Percentiles rank a stretch among this genome's conserved stretches.
phyloP scores from a whole-genome alignment of 1,139 yeast genomes.

The Tardiomyces depauwii region DNA sequence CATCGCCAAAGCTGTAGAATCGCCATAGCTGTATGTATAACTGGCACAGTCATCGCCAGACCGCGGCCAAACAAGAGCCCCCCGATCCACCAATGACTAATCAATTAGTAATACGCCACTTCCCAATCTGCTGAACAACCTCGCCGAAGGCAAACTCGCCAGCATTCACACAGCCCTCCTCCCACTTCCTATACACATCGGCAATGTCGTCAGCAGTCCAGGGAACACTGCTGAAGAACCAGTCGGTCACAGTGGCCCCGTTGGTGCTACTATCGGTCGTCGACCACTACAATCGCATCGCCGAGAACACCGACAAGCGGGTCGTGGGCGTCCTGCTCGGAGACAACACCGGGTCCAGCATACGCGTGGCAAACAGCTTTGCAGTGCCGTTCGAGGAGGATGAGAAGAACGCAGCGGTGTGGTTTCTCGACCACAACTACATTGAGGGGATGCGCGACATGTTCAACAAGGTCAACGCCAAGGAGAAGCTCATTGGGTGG shows the following conservation, averaged over 20 bases:
- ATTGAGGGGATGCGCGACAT: slow-evolving; percentile 95
- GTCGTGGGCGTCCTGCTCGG: slow-evolving; percentile 94
- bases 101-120: too few relatives aligned
- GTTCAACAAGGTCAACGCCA: slow-evolving; percentile 96
- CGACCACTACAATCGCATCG: slow-evolving; percentile 86
- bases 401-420: slow-evolving; percentile 81
- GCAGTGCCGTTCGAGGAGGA: slow-evolving; percentile 95
- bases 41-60: too few relatives aligned
- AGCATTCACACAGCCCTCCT: too few relatives aligned
- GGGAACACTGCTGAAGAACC: slow-evolving; percentile 20
- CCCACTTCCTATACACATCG: too few relatives aligned
- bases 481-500: slow-evolving; percentile 95
- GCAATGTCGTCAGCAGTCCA: not conserved
- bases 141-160: too few relatives aligned
- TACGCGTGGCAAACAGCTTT: slow-evolving; percentile 36
- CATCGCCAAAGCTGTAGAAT: too few relatives aligned
- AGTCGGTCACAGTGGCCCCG: slow-evolving; percentile 87
- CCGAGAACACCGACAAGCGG: slow-evolving; percentile 60
- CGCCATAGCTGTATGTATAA: too few relatives aligned
- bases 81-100: too few relatives aligned
- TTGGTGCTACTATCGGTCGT: slow-evolving; percentile 87
- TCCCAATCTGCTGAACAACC: too few relatives aligned
- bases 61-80: too few relatives aligned
- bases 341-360: slow-evolving; percentile 36
- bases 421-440: slow-evolving; percentile 96